Evolutionary conservation across 805 yeast species (phyloP).

Genomic region (Pichia cephalocereana): DNA sequence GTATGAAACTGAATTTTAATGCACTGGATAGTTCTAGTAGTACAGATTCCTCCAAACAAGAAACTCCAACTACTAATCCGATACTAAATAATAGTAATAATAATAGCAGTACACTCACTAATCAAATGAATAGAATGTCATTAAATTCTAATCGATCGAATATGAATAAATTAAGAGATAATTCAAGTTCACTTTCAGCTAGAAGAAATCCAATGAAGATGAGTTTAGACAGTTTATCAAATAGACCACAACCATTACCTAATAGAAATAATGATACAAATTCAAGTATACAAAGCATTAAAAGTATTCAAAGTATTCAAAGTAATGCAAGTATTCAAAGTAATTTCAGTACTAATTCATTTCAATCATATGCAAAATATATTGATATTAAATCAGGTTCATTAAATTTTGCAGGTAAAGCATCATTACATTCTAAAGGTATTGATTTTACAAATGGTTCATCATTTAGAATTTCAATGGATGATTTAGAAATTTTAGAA

Average conservation of each 20-base stretch:
- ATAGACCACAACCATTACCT: neutral
- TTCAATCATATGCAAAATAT: conserved; percentile 78
- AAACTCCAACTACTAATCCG: too few relatives aligned
- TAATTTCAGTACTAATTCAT: conserved; percentile 36
- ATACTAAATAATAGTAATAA: too few relatives aligned
- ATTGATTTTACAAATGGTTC: conserved; percentile 85
- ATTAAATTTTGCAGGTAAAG: conserved; percentile 86
- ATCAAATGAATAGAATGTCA: neutral
- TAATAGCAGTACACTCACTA: neutral
- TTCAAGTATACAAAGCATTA: neutral
- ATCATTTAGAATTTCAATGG: conserved; percentile 75
- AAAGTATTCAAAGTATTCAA: neutral
- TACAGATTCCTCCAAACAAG: neutral
- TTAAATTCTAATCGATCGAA: neutral
- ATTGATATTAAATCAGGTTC: conserved; percentile 90
- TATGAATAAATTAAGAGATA: conserved; percentile 16
- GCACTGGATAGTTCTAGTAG: conserved; percentile 7
- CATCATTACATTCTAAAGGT: conserved; percentile 86
- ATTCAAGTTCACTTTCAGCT: conserved; percentile 19
- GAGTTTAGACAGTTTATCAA: conserved; percentile 1
- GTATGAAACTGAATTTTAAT: conserved; percentile 39
- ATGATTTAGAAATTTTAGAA: conserved; percentile 71
- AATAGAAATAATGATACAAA: conserved; percentile 6
- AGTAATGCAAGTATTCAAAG: too few relatives aligned
- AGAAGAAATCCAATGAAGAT: conserved; percentile 9